These are phyloP conservation scores for Pouteria glomerata DNA, from an alignment of 148 eudicot species.

Conservation along the genomic window DNA sequence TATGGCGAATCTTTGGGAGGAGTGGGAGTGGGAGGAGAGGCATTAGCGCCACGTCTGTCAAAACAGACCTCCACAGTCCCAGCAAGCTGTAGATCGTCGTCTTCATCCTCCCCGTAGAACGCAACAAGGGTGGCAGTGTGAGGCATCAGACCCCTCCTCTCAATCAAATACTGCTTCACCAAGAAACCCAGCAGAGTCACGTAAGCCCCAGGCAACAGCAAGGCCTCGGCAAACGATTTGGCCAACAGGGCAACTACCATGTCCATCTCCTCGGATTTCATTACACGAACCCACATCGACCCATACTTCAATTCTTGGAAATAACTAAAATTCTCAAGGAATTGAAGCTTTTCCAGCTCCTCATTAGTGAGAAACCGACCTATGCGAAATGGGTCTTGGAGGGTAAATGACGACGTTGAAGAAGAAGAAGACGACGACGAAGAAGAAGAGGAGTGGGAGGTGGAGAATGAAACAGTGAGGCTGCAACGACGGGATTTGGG, in stretches of 20 bases:
- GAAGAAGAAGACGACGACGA: constrained; percentile 28
- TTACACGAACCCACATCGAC: constrained; percentile 40
- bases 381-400: constrained; percentile 29
- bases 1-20: constrained; percentile 79
- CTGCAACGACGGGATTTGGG: not conserved
- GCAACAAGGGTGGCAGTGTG: constrained; percentile 69
- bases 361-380: constrained; percentile 38
- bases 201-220: constrained; percentile 51
- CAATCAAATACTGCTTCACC: constrained; percentile 67
- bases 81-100: constrained; percentile 33
- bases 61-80: constrained; percentile 56
- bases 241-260: constrained; percentile 44
- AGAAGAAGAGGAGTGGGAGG: constrained; percentile 13
- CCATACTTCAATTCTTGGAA: constrained; percentile 54
- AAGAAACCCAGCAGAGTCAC: constrained; percentile 45
- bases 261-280: constrained; percentile 56
- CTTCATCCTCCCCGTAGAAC: constrained; percentile 34
- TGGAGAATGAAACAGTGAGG: constrained; percentile 13
- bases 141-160: constrained; percentile 65
- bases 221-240: constrained; percentile 67
- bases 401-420: constrained; percentile 16
- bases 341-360: constrained; percentile 52
- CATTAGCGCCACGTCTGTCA: constrained; percentile 67
- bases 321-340: constrained; percentile 43
- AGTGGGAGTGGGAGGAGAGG: constrained; percentile 62